Conservation (phyloP, 495 filamentous ascomycete genomes). For the Rhypophila decipiens region DNA sequence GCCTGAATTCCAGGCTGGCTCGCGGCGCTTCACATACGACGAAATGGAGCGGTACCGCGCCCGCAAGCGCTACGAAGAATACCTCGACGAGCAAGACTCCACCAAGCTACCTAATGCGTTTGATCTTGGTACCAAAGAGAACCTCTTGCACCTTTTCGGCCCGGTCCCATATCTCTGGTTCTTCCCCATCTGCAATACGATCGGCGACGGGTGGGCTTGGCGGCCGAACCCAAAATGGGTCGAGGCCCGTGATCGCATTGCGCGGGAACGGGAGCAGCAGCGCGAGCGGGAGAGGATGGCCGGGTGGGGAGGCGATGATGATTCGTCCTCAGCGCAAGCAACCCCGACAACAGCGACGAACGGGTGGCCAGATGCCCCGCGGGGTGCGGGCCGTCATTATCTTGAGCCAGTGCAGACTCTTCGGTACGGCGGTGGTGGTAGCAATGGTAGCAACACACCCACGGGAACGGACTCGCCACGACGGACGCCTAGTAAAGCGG, state of each 20-base stretch:
- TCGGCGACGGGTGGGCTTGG: constrained; percentile 94
- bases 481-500: constrained; percentile 38
- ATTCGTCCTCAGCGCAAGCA: constrained; percentile 5
- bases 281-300: constrained; percentile 48
- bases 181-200: constrained; percentile 76
- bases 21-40: constrained; percentile 53
- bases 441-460: neutral
- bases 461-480: neutral
- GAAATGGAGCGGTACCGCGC: constrained; percentile 64
- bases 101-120: constrained; percentile 88
- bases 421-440: constrained; percentile 1
- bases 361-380: constrained; percentile 8
- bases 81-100: constrained; percentile 80
- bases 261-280: constrained; percentile 53
- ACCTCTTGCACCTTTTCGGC: constrained; percentile 82
- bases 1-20: constrained; percentile 43
- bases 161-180: constrained; percentile 60
- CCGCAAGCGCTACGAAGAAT: constrained; percentile 72
- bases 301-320: constrained; percentile 43
- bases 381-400: constrained; percentile 30
- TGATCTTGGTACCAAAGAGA: constrained; percentile 73
- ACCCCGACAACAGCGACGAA: too few species aligned
- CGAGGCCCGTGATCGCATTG: constrained; percentile 56
- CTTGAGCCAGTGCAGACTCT: constrained; percentile 2
- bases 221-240: constrained; percentile 71